Percentiles rank a stretch among this genome's conserved stretches.
phyloP scores from a whole-genome alignment of 768 basidiomycete species.

The Russula earlei region DNA sequence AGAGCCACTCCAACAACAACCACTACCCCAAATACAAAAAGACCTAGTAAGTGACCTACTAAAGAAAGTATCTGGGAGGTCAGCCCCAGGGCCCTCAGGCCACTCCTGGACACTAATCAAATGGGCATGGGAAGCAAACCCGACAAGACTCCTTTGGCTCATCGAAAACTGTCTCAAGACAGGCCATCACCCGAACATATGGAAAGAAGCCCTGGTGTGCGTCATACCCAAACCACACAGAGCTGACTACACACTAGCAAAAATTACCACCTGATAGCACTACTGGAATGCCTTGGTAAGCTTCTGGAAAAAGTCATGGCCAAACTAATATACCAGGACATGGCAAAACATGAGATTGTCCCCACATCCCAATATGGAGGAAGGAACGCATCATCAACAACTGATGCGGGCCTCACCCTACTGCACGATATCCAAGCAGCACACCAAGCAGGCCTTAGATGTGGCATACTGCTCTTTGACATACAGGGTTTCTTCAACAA shows the following conservation, averaged over 20 bases:
- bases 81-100: background rate
- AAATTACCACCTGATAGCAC: background rate
- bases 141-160: background rate
- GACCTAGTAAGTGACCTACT: background rate
- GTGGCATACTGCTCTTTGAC: background rate
- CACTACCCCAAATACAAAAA: too few relatives aligned
- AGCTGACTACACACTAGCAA: background rate
- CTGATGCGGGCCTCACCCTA: background rate
- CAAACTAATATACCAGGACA: background rate
- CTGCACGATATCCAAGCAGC: background rate
- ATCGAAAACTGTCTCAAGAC: background rate
- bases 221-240: background rate
- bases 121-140: background rate
- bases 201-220: background rate
- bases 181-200: background rate
- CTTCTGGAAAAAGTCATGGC: background rate
- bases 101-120: background rate
- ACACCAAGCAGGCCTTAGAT: too few relatives aligned
- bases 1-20: too few relatives aligned
- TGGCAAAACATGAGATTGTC: background rate
- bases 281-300: background rate
- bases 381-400: background rate
- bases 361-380: background rate
- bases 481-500: too few relatives aligned
- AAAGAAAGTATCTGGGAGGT: background rate